These are phyloP conservation scores for Spergularia azorica DNA, from an alignment of 179 eudicot genomes.

Conservation along the genomic window DNA sequence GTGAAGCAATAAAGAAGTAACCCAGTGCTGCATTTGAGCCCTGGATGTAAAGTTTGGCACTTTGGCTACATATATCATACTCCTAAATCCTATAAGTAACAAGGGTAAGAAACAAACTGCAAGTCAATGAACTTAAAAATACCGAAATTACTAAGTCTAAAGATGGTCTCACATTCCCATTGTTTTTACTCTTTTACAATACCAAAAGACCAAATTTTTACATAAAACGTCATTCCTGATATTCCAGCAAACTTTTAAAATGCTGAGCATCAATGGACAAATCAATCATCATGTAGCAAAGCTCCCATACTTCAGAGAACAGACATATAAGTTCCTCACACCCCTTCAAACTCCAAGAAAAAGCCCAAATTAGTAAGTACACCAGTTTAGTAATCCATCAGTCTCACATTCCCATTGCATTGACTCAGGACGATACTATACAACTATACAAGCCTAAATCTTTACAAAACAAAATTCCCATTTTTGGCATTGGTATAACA, in stretches of 20 bases:
- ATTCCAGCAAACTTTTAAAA: neutral
- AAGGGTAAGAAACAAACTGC: too few relatives aligned
- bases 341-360: too few relatives aligned
- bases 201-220: neutral
- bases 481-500: neutral
- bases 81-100: too few relatives aligned
- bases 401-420: neutral
- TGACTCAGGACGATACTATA: constrained; percentile 1
- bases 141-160: neutral
- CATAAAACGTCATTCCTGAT: neutral
- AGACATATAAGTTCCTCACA: too few relatives aligned
- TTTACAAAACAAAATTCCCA: neutral
- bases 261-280: neutral
- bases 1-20: neutral
- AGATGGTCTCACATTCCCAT: neutral
- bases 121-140: too few relatives aligned
- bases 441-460: neutral
- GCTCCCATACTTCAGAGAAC: too few relatives aligned
- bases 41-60: neutral
- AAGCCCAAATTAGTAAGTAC: too few relatives aligned
- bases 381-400: too few relatives aligned
- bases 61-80: too few relatives aligned
- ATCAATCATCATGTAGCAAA: neutral
- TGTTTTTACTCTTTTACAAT: neutral
- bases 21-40: neutral